Evolutionary conservation across 305 asterid genomes (phyloP).

Genomic region (Fraxinus ornus): DNA sequence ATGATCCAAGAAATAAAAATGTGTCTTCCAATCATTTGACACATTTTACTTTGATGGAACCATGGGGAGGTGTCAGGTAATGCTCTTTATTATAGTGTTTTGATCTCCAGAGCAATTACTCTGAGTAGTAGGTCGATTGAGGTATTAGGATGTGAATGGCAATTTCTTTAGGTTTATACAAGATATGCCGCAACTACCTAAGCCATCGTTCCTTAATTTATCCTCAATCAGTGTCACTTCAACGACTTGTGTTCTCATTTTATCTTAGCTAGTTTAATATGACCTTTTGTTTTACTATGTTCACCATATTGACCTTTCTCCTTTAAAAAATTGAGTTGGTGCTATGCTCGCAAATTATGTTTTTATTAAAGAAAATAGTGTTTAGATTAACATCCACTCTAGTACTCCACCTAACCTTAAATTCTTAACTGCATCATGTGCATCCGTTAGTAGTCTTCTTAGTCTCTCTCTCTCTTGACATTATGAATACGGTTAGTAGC

Average conservation of each 20-base stretch:
- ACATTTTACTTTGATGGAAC: background rate
- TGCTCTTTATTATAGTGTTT: background rate
- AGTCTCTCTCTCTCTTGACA: background rate
- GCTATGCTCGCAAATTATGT: background rate
- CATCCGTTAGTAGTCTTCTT: background rate
- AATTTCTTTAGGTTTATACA: background rate
- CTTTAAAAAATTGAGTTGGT: background rate
- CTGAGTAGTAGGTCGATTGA: background rate
- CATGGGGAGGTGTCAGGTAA: background rate
- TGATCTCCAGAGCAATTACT: background rate
- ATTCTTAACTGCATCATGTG: background rate
- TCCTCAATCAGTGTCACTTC: background rate
- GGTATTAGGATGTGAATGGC: background rate
- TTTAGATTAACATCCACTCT: background rate
- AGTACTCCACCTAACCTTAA: background rate
- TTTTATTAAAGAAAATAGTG: background rate
- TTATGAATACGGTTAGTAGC: background rate
- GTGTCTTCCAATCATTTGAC: background rate
- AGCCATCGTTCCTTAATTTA: background rate
- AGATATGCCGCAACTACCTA: background rate
- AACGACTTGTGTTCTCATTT: background rate
- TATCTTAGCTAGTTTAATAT: background rate
- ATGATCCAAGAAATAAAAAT: constrained; percentile 5
- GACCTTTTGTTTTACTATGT: background rate
- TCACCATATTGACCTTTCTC: background rate